Percentiles rank a stretch among this genome's conserved stretches.
phyloP scores from a whole-genome alignment of 495 filamentous ascomycete species.

The Penicillium roqueforti region DNA sequence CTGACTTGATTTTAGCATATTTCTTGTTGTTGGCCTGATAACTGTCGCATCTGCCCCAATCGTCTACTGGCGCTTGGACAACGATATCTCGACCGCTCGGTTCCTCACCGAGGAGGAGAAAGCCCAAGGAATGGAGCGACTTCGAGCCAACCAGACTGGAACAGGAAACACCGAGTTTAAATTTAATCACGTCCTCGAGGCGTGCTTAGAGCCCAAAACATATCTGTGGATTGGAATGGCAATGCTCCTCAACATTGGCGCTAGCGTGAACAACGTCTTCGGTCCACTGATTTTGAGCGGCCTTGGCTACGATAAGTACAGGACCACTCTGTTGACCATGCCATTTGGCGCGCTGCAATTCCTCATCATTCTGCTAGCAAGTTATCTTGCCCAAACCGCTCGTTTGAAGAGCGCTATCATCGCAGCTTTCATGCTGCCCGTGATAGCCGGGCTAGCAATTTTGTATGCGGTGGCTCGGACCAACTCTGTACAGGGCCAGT shows the following conservation, averaged over 20 bases:
- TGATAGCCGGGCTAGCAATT: conserved; percentile 53
- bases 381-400: conserved; percentile 46
- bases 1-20: conserved; percentile 26
- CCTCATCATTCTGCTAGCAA: conserved; percentile 38
- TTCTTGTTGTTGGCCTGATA: conserved; percentile 48
- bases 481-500: conserved; percentile 31
- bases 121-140: conserved; percentile 55
- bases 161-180: conserved; percentile 46
- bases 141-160: conserved; percentile 61
- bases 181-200: conserved; percentile 42
- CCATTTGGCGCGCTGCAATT: conserved; percentile 47
- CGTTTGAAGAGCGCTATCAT: conserved; percentile 50
- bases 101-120: conserved; percentile 59
- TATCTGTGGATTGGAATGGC: conserved; percentile 50
- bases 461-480: conserved; percentile 50
- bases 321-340: conserved; percentile 48
- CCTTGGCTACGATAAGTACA: conserved; percentile 54
- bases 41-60: conserved; percentile 43
- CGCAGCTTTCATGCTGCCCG: conserved; percentile 46
- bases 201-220: conserved; percentile 45
- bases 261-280: conserved; percentile 56
- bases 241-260: conserved; percentile 58
- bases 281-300: conserved; percentile 60
- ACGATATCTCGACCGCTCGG: conserved; percentile 50
- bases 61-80: conserved; percentile 43